Evolutionary conservation across 768 basidiomycete species (phyloP).

Genomic region (Russula vinacea): DNA sequence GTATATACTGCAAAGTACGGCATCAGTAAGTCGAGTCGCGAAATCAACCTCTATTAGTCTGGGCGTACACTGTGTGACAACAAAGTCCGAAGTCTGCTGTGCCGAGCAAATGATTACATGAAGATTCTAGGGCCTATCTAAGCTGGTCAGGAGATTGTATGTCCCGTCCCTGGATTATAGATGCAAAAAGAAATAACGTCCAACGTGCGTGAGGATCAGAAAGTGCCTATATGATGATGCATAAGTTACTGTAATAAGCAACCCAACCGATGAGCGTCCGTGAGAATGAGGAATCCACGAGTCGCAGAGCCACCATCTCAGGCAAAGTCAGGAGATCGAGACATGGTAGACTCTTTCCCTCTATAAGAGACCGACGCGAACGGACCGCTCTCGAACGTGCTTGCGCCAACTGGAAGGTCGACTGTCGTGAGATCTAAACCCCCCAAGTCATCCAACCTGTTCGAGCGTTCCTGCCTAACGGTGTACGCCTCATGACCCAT

Average conservation of each 20-base stretch:
- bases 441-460: background rate
- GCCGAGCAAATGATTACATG: too few species aligned
- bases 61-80: too few species aligned
- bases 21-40: too few species aligned
- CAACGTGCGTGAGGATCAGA: background rate
- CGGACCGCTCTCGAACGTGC: background rate
- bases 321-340: too few species aligned
- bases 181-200: constrained; percentile 1
- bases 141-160: background rate
- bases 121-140: background rate
- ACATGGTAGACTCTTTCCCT: background rate
- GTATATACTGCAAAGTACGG: too few species aligned
- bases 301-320: background rate
- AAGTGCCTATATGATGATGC: background rate
- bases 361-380: background rate
- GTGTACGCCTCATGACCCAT: constrained; percentile 11
- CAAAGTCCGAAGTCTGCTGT: too few species aligned
- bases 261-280: background rate
- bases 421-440: constrained; percentile 12
- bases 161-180: background rate
- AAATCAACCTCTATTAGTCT: too few species aligned
- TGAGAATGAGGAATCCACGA: background rate
- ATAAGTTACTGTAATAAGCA: background rate
- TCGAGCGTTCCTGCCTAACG: background rate
- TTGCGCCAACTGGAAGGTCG: background rate